Base-by-base conservation (phyloP, 768 basidiomycete genomes). In the Tricholoma bakamatsutake region DNA sequence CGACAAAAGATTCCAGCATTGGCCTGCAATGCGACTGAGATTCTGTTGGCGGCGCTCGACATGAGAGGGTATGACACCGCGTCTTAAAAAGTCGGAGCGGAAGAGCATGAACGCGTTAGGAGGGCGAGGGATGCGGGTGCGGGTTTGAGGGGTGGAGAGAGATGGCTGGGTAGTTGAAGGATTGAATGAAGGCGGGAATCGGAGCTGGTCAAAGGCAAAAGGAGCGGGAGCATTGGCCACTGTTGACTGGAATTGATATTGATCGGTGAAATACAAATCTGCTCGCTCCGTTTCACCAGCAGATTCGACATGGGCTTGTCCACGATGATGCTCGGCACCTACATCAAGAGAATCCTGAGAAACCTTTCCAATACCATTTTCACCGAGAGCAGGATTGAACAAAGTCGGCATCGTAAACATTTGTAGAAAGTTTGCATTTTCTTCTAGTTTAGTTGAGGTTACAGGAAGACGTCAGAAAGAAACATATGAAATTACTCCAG, bases 71-170 rank as follows among this genome's bases (percentile, higher is more conserved):
- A 81, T 81, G 30, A 76, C 66, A 35, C 76, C 71, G 2, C 75
- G 70, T 57, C 78, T 78, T 43, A 76, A 79, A 43, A 87, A 78
- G 64, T 79, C 80, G 17, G 84, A 89, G 39, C 91, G 84, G 67
- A 82, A 93, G 57, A 92, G 73, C 70, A 93, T 90, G 73, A 93
- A 93, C 2, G 90, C 87, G 64, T 93, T 93, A 43, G 87, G 79
- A 3, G 91, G 90, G 31, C 90, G 83, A 30, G 84, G 82, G 52
- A 90, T 80, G 64, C 85, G 83, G 45, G 56, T 53, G n/a, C 50
- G 57, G 15, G 37, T 55, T 27, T 50, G 59, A 37, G 50, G 31
- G 55, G 49, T 55, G 50, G 56, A 43, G 35, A 30, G 17, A 28
- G 28, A 31, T 48, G 28, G 51, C 27, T 28, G 33, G 37, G 17